Conservation (phyloP, 2,329 filamentous ascomycete genomes). For the Pseudocercospora fuligena region DNA sequence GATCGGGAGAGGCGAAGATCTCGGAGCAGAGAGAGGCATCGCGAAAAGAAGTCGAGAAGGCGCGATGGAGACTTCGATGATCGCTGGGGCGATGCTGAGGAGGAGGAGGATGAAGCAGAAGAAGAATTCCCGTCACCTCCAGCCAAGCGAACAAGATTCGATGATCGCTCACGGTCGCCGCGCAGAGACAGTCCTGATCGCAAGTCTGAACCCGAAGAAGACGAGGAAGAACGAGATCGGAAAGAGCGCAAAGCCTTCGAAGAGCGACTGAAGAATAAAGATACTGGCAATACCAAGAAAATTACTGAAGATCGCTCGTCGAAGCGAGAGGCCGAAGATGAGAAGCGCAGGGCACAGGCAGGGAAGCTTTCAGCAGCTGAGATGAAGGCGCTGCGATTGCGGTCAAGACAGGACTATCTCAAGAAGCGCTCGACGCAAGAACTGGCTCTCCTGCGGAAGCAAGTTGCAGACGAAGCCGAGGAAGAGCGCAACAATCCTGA, state of each 20-base stretch:
- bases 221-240: conserved; percentile 63
- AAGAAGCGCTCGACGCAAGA: conserved; percentile 90
- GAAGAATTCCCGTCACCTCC: conserved; percentile 70
- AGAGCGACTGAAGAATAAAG: conserved; percentile 73
- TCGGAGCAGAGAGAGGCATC: conserved; percentile 45
- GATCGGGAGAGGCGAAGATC: conserved; percentile 44
- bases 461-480: conserved; percentile 84
- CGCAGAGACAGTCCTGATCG: conserved; percentile 26
- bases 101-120: conserved; percentile 58
- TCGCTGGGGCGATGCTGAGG: conserved; percentile 80
- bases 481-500: conserved; percentile 75
- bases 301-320: conserved; percentile 63
- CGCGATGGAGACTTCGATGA: conserved; percentile 70
- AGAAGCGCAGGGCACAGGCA: conserved; percentile 65
- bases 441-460: conserved; percentile 81
- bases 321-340: conserved; percentile 48
- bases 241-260: conserved; percentile 80
- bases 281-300: conserved; percentile 72
- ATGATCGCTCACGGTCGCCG: conserved; percentile 55
- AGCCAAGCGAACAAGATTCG: conserved; percentile 71
- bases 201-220: conserved; percentile 36
- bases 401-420: conserved; percentile 89
- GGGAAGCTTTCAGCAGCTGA: conserved; percentile 69
- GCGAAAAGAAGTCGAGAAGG: conserved; percentile 56
- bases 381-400: conserved; percentile 79